These are phyloP conservation scores for Saccharomyces eubayanus DNA, from an alignment of 805 yeast genomes.

Conservation along the genomic window DNA sequence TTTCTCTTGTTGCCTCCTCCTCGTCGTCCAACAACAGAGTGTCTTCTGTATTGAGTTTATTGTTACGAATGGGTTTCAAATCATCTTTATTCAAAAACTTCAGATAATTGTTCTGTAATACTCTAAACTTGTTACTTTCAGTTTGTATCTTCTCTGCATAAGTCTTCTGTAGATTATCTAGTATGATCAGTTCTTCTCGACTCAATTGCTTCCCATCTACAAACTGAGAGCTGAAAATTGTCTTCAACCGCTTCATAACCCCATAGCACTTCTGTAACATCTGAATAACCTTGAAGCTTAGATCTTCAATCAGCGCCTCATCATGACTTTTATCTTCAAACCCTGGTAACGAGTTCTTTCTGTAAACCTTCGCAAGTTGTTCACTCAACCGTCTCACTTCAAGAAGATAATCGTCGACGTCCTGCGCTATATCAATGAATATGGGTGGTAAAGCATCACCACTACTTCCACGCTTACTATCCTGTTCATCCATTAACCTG, in stretches of 20 bases:
- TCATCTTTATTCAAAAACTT: constrained; percentile 78
- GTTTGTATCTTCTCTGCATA: constrained; percentile 82
- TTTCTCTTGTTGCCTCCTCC: constrained; percentile 18
- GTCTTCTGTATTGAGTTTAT: constrained; percentile 16
- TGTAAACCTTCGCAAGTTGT: constrained; percentile 61
- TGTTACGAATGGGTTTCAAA: constrained; percentile 36
- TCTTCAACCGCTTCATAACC: constrained; percentile 58
- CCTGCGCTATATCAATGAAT: constrained; percentile 63
- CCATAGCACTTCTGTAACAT: constrained; percentile 72
- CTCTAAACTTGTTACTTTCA: constrained; percentile 67
- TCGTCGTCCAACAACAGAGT: constrained; percentile 26
- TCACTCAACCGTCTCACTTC: constrained; percentile 48
- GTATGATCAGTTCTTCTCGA: constrained; percentile 49
- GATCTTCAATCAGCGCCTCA: constrained; percentile 69
- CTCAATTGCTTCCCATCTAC: constrained; percentile 31
- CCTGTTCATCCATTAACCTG: neutral
- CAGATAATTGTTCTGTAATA: constrained; percentile 82
- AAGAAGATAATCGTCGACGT: constrained; percentile 55
- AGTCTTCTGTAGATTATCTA: constrained; percentile 72
- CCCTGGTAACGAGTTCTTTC: constrained; percentile 78
- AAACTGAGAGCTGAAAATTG: constrained; percentile 32
- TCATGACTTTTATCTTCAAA: constrained; percentile 71
- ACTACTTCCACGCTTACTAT: constrained; percentile 38
- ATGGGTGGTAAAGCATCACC: constrained; percentile 66
- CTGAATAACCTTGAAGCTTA: constrained; percentile 67